phyloP scores from a whole-genome alignment of 176 grass and related monocot species.

The Alloteropsis semialata region DNA sequence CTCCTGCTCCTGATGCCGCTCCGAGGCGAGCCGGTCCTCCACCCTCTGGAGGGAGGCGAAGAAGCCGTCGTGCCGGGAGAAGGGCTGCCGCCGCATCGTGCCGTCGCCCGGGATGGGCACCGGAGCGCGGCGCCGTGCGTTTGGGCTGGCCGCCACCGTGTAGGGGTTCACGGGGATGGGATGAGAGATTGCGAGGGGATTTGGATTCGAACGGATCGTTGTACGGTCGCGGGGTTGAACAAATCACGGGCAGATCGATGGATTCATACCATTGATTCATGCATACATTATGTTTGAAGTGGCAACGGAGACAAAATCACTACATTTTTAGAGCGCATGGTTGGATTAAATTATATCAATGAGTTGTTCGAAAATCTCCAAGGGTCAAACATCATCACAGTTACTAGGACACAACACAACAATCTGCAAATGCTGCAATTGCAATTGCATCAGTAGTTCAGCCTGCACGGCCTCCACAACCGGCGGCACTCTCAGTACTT shows the following conservation, averaged over 20 bases:
- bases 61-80: constrained; percentile 46
- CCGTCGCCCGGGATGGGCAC: not conserved
- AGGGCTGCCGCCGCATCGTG: constrained; percentile 23
- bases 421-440: not conserved
- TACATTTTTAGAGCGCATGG: not conserved
- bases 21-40: constrained; percentile 48
- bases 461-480: not conserved
- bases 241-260: not conserved
- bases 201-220: not conserved
- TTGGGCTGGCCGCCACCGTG: not conserved
- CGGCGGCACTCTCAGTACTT: not conserved
- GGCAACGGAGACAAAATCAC: too few relatives aligned
- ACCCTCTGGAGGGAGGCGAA: constrained; percentile 65
- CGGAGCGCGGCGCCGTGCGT: not conserved
- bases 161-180: not conserved
- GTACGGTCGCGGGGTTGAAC: not conserved
- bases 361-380: not conserved
- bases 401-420: not conserved
- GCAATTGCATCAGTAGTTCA: not conserved
- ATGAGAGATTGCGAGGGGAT: not conserved
- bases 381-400: not conserved
- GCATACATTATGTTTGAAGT: not conserved
- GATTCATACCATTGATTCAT: not conserved
- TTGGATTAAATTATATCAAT: too few relatives aligned
- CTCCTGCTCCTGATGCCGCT: not conserved